Conservation (phyloP, 345 rosid species). For the Noccaea caerulescens region DNA sequence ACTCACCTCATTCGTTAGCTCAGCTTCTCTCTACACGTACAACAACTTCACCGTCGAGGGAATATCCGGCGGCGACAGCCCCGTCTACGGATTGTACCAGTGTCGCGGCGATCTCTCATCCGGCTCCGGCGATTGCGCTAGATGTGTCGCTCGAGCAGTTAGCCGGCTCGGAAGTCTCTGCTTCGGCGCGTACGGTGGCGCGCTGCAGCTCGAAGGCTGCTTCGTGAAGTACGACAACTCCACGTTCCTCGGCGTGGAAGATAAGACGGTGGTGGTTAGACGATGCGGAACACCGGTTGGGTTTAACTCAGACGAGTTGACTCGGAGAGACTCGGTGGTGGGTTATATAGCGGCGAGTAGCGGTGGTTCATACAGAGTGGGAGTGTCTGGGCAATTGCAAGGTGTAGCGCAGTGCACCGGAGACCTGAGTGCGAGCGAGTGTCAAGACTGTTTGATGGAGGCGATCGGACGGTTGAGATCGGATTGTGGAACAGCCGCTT, state of each 20-base stretch:
- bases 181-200: constrained; percentile 64
- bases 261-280: constrained; percentile 49
- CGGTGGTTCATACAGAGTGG: constrained; percentile 58
- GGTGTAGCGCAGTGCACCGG: constrained; percentile 83
- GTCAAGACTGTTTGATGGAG: constrained; percentile 87
- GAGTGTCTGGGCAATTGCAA: constrained; percentile 55
- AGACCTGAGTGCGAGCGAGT: constrained; percentile 68
- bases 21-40: constrained; percentile 69
- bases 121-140: constrained; percentile 54
- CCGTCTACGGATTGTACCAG: constrained; percentile 74
- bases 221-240: constrained; percentile 60
- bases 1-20: constrained; percentile 84
- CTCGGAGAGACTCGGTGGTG: constrained; percentile 61
- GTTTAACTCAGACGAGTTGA: constrained; percentile 55
- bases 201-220: constrained; percentile 78
- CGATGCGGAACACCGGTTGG: constrained; percentile 63
- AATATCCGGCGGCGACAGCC: constrained; percentile 38
- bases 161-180: constrained; percentile 66
- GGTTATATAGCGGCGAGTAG: constrained; percentile 48
- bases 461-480: constrained; percentile 68
- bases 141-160: constrained; percentile 72
- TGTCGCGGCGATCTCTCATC: constrained; percentile 85
- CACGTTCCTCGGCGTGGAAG: constrained; percentile 72
- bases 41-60: constrained; percentile 63
- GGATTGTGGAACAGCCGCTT: constrained; percentile 58